Evolutionary conservation across 2,329 filamentous ascomycete species (phyloP).

Genomic region (Pseudohalonectria lignicola): DNA sequence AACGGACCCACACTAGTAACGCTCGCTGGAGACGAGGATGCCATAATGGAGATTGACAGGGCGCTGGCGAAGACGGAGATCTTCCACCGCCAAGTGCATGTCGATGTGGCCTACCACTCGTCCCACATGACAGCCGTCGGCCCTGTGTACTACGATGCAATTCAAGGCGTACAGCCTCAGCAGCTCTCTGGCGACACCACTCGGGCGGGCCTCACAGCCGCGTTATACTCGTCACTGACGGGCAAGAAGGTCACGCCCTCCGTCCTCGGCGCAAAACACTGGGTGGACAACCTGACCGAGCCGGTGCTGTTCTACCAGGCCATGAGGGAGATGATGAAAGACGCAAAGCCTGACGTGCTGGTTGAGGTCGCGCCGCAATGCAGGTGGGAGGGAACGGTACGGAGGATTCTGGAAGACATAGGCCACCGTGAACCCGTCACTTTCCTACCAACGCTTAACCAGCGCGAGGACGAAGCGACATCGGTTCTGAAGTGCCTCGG

Average conservation of each 20-base stretch:
- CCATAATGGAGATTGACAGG: slow-evolving; percentile 5
- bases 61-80: slow-evolving; percentile 4
- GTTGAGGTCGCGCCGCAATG: slow-evolving; percentile 10
- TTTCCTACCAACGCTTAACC: slow-evolving; percentile 7
- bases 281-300: slow-evolving; percentile 22
- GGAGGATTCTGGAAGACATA: slow-evolving; percentile 2
- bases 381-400: slow-evolving; percentile 7
- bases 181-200: too few relatives aligned
- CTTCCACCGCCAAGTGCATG: slow-evolving; percentile 8
- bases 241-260: slow-evolving; percentile 5
- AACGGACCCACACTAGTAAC: slow-evolving; percentile 25
- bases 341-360: slow-evolving; percentile 4
- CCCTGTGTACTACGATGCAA: slow-evolving; percentile 7
- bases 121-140: slow-evolving; percentile 14
- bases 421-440: not conserved
- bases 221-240: slow-evolving; percentile 12
- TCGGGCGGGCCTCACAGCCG: not conserved
- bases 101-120: slow-evolving; percentile 18
- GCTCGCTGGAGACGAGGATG: slow-evolving; percentile 15
- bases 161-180: not conserved
- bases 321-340: slow-evolving; percentile 6
- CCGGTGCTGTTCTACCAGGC: slow-evolving; percentile 21
- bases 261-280: slow-evolving; percentile 13
- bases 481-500: slow-evolving; percentile 6
- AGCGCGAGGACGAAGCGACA: slow-evolving; percentile 2